Evolutionary conservation across 495 filamentous ascomycete genomes (phyloP), one percentile per base, ranked within the genome.

Genomic region (Amniculicola lignicola): DNA sequence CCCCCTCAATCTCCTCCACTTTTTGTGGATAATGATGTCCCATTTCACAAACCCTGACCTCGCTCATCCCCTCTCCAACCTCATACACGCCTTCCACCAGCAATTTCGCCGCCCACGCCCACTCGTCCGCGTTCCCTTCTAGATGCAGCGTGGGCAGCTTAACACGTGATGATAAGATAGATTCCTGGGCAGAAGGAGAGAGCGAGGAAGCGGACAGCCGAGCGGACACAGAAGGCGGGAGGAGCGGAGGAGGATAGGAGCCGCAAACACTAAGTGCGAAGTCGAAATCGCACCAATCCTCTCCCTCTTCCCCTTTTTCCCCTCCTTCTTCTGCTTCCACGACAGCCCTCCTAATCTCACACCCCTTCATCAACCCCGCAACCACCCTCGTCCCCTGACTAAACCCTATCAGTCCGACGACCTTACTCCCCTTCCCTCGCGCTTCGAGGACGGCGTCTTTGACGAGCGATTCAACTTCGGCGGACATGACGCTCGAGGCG

Each of bases 321-420:
- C 14, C 28, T 2, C 4, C 51, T 1, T 35, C 21, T 28, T 16
- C 41, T 5, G 4, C 18, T 3, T 12, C 28, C 23, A 3, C 23
- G 15, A 51, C 6, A n/a, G 18, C 28, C 21, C 31, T 19, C 48
- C 40, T 6, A 15, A 52, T 59, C 49, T 59, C 54, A 10, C 5
- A 1, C 1, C 56, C 49, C 40, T 45, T 46, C 25, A 63, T 22
- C n/a, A 63, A 24, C 12, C 59, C 59, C 1, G 59, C 53, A 14
- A 54, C 54, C 2, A 63, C 48, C 5, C 54, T 28, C 15, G 54
- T 58, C 6, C 59, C 59, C 33, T 63, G 59, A 1, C 23, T 39
- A 24, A 63, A 63, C 18, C 47, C 53, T 6, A 57, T 39, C 18
- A 51, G 14, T 1, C 60, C 60, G 2, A 51, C 60, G 12, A 63